Percentiles rank a stretch among this genome's conserved stretches.
Conservation (phyloP, 345 rosid species). For the Populus nigra region DNA sequence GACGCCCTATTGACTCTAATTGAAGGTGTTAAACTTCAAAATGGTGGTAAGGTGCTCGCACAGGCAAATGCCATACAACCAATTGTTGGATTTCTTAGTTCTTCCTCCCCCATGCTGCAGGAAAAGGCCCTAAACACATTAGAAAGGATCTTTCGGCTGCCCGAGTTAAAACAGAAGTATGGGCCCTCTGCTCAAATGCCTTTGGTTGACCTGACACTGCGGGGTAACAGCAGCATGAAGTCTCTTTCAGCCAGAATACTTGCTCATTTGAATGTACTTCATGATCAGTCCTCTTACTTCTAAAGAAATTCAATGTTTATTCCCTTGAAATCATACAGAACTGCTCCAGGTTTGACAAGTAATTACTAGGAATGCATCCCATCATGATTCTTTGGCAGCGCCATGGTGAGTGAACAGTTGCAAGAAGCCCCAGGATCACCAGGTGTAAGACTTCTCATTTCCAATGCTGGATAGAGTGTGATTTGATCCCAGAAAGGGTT, state of each 20-base stretch:
- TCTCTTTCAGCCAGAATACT: constrained; percentile 63
- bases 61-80: constrained; percentile 47
- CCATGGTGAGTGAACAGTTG: neutral
- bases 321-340: neutral
- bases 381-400: neutral
- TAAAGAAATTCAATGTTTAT: constrained; percentile 17
- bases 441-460: neutral
- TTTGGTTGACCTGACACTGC: constrained; percentile 60
- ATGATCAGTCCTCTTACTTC: constrained; percentile 63
- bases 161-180: constrained; percentile 52
- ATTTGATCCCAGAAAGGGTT: too few relatives aligned
- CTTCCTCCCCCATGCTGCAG: constrained; percentile 46
- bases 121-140: constrained; percentile 54
- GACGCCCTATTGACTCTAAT: constrained; percentile 62
- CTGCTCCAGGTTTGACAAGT: neutral
- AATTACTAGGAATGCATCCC: neutral
- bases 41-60: constrained; percentile 57
- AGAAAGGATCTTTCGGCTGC: constrained; percentile 60
- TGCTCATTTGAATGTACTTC: constrained; percentile 65
- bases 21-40: constrained; percentile 48
- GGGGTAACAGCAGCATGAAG: constrained; percentile 55
- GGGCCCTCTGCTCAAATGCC: constrained; percentile 60
- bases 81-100: constrained; percentile 49
- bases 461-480: neutral
- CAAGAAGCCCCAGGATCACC: neutral